A percentile compares a stretch with the other conserved stretches of the same genome.
Conservation (phyloP, 2,329 filamentous ascomycete species). For the Rhytidhysteron rufulum region DNA sequence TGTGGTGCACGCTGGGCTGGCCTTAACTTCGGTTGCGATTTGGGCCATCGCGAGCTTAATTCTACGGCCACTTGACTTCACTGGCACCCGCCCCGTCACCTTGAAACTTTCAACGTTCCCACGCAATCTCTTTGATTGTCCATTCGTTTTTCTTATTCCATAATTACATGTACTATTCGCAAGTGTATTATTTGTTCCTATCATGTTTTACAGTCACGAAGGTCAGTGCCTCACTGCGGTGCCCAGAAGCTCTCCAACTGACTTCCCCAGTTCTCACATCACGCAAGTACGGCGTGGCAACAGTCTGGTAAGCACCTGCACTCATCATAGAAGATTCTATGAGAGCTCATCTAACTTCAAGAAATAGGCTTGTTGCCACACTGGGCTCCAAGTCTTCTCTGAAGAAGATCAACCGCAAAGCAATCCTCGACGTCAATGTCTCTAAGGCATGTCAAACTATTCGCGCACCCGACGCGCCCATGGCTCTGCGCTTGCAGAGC, state of each 20-base stretch:
- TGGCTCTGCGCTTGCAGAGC: conserved; percentile 85
- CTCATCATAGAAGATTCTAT: too few relatives aligned
- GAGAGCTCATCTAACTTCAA: conserved; percentile 5
- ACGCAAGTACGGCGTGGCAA: conserved; percentile 86
- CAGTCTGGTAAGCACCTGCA: conserved; percentile 72
- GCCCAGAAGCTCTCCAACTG: conserved; percentile 10
- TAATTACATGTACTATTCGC: not conserved
- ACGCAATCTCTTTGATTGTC: not conserved
- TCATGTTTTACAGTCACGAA: conserved; percentile 95
- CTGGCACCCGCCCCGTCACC: not conserved
- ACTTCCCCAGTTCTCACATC: conserved; percentile 66
- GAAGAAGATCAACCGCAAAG: conserved; percentile 75
- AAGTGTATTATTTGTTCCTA: conserved; percentile 10
- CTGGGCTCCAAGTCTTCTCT: conserved; percentile 68
- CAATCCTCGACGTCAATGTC: conserved; percentile 84
- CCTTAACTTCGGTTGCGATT: not conserved
- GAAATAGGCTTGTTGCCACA: conserved; percentile 80
- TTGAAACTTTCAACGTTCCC: not conserved
- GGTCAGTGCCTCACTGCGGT: conserved; percentile 52
- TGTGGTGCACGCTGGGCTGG: not conserved
- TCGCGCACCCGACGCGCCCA: conserved; percentile 74
- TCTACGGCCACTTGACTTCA: not conserved
- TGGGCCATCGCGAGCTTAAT: not conserved
- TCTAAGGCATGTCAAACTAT: conserved; percentile 87
- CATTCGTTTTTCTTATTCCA: conserved; percentile 6